Evolutionary conservation across 78 protist species (phyloP), one percentile per base, ranked within the genome.

Genomic region (Guillardia theta): DNA sequence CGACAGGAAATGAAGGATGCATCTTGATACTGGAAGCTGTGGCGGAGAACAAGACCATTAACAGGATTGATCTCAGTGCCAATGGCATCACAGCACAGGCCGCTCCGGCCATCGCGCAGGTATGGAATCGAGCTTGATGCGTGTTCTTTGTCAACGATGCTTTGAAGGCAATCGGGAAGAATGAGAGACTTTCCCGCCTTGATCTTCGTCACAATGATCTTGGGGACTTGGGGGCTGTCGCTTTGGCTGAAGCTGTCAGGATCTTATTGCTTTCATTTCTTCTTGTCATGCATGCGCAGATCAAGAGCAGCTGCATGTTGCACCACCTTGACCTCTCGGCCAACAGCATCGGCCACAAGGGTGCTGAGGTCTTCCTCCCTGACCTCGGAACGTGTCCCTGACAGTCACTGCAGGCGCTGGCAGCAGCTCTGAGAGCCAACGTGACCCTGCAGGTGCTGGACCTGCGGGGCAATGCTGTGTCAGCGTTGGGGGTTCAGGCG

Each of bases 261-360:
- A n/a, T n/a, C n/a, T n/a, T n/a, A n/a, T n/a, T n/a, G n/a, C n/a
- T n/a, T n/a, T n/a, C n/a, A n/a, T n/a, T n/a, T n/a, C n/a, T n/a
- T n/a, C n/a, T n/a, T n/a, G n/a, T n/a, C n/a, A n/a, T n/a, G n/a
- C n/a, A n/a, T n/a, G n/a, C n/a, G n/a, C n/a, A n/a, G n/a, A n/a
- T n/a, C n/a, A n/a, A n/a, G n/a, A n/a, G 88, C 88, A 4, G 22
- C 45, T 9, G 88, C 12, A 6, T 5, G 39, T 22, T 9, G 50
- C 45, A 15, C 44, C 90, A 78, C 48, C 50, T 78, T 18, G 90
- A 78, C 90, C 90, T 78, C 15, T 78, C 90, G n/a, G 90, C 90
- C 18, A 78, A 78, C 48, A 43, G 90, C 50, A 78, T 78, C 50
- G 50, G 90, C 1, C 53, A 78, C 41, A 37, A 43, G 50, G 90